Conservation (phyloP, 2,329 filamentous ascomycete species). For the Sporothrix pseudoabietina region DNA sequence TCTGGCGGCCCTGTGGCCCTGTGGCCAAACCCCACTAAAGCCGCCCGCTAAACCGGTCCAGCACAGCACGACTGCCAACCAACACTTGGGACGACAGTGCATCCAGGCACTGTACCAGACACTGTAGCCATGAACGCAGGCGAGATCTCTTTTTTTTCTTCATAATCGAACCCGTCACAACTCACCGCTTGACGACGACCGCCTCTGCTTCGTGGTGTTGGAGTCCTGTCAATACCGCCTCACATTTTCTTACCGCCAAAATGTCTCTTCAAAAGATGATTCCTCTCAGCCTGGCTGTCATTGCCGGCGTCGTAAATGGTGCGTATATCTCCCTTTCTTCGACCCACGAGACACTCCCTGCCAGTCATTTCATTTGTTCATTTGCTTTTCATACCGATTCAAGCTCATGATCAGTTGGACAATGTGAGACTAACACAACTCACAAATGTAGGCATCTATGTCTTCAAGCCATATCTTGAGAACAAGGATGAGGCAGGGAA, state of each 20-base stretch:
- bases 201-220: not conserved
- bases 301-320: constrained; percentile 43
- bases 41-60: not conserved
- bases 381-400: not conserved
- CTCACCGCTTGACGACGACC: not conserved
- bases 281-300: constrained; percentile 39
- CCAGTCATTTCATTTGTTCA: not conserved
- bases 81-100: not conserved
- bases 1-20: constrained; percentile 1
- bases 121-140: not conserved
- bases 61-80: not conserved
- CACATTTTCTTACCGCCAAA: not conserved
- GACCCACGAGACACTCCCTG: not conserved
- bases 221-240: not conserved
- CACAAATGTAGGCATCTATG: constrained; percentile 31
- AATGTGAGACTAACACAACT: not conserved
- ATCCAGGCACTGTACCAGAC: not conserved
- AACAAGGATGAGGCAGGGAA: constrained; percentile 12
- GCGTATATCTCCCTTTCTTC: constrained; percentile 20
- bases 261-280: constrained; percentile 34
- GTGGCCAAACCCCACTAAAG: constrained; percentile 17
- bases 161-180: not conserved
- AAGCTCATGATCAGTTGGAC: not conserved
- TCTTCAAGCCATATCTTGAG: constrained; percentile 33
- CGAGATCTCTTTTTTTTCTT: not conserved